Conservation (phyloP, 495 filamentous ascomycete species). For the Daldinia vernicosa region DNA sequence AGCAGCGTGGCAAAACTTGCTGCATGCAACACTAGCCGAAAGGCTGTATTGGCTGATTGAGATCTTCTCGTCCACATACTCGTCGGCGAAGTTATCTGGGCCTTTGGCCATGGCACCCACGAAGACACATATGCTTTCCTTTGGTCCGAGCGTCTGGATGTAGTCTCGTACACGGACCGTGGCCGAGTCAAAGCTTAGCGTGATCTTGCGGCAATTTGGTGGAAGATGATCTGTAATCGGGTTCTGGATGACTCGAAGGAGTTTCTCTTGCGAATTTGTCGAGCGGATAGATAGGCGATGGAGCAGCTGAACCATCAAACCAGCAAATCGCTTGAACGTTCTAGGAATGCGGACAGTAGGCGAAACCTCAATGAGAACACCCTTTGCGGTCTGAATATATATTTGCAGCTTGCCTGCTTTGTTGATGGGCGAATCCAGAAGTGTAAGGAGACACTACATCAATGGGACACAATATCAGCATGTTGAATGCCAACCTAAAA, state of each 20-base stretch:
- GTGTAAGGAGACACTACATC: conserved; percentile 89
- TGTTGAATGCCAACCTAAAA: conserved; percentile 53
- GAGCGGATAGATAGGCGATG: conserved; percentile 96
- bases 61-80: conserved; percentile 94
- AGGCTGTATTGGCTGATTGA: conserved; percentile 98
- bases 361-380: conserved; percentile 96
- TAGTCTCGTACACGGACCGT: conserved; percentile 91
- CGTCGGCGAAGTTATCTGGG: conserved; percentile 91
- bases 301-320: conserved; percentile 98
- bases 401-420: conserved; percentile 97
- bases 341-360: conserved; percentile 95
- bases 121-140: conserved; percentile 96
- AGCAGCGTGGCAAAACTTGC: conserved; percentile 98
- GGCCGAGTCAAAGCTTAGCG: conserved; percentile 87
- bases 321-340: conserved; percentile 98
- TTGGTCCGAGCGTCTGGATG: conserved; percentile 74
- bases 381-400: conserved; percentile 97
- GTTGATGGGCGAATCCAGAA: conserved; percentile 97
- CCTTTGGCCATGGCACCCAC: conserved; percentile 99
- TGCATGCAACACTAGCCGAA: conserved; percentile 95
- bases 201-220: conserved; percentile 96
- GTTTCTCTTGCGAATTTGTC: conserved; percentile 94
- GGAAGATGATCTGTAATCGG: conserved; percentile 97
- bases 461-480: conserved; percentile 46
- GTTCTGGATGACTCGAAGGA: conserved; percentile 96